Percentiles rank a stretch among this genome's conserved stretches.
phyloP scores from a whole-genome alignment of 768 basidiomycete genomes.

The Mycena kentingensis region DNA sequence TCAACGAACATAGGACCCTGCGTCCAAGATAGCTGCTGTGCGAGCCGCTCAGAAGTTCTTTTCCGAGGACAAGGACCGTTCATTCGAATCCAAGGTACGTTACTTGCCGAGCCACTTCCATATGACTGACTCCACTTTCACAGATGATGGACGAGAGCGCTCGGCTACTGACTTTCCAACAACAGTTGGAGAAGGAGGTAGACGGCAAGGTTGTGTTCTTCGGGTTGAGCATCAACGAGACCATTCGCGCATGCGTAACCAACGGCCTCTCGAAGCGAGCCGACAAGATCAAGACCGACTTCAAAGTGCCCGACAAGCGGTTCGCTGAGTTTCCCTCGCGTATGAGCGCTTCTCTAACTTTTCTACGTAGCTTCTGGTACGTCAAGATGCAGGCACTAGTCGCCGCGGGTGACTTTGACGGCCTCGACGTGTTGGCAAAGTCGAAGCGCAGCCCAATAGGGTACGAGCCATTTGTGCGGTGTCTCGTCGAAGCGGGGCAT shows the following conservation, averaged over 20 bases:
- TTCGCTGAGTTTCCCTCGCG: too few species aligned
- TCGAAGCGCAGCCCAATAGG: constrained; percentile 93
- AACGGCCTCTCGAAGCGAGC: constrained; percentile 85
- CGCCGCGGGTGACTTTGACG: constrained; percentile 80
- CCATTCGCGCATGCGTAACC: constrained; percentile 74
- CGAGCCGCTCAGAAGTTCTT: constrained; percentile 91
- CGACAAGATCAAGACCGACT: constrained; percentile 86
- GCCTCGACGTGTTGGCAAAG: constrained; percentile 81
- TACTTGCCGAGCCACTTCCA: not conserved
- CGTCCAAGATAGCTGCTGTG: constrained; percentile 68
- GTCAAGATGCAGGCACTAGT: constrained; percentile 84
- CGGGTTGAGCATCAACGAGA: constrained; percentile 84
- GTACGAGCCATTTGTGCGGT: constrained; percentile 86
- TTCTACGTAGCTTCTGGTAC: constrained; percentile 80
- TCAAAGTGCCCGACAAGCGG: constrained; percentile 95
- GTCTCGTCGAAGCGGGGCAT: constrained; percentile 75
- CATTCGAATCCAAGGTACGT: constrained; percentile 85
- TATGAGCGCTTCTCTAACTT: constrained; percentile 21
- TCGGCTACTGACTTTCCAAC: constrained; percentile 77
- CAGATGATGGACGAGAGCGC: constrained; percentile 92
- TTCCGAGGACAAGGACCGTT: constrained; percentile 88
- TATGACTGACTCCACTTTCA: not conserved
- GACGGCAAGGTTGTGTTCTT: constrained; percentile 79
- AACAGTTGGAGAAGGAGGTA: constrained; percentile 84
- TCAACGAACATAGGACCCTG: constrained; percentile 59